A percentile compares a stretch with the other conserved stretches of the same genome.
Evolutionary conservation across 768 basidiomycete species (phyloP).

Genomic region (Kwoniella mangroviensis): DNA sequence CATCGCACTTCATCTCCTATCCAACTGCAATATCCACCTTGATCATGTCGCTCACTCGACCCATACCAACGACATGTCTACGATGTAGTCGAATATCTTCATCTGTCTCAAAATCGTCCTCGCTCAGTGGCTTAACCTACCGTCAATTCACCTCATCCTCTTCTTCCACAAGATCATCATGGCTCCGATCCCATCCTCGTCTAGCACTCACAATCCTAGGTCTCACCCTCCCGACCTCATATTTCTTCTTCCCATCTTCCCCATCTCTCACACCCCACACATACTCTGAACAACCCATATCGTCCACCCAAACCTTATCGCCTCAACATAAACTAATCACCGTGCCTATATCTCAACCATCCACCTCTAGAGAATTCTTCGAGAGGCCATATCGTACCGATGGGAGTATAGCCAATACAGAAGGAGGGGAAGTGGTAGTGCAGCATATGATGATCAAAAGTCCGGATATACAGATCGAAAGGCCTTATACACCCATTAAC

Average conservation of each 20-base stretch:
- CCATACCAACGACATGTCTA: neutral
- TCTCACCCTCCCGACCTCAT: conserved; percentile 30
- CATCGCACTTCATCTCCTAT: neutral
- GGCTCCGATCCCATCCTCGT: conserved; percentile 7
- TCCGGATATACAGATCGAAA: conserved; percentile 54
- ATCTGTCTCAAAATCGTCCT: neutral
- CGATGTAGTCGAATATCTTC: neutral
- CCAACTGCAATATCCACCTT: neutral
- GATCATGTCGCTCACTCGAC: neutral
- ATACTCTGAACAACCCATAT: conserved; percentile 47
- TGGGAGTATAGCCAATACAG: neutral
- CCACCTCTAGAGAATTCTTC: conserved; percentile 31
- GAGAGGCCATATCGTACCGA: conserved; percentile 19
- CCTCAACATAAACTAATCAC: conserved; percentile 42
- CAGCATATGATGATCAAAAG: conserved; percentile 54
- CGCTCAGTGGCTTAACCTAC: neutral
- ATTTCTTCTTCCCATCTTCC: conserved; percentile 28
- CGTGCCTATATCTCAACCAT: conserved; percentile 30
- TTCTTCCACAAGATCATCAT: neutral
- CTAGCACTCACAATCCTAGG: conserved; percentile 18
- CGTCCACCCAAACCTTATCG: conserved; percentile 26
- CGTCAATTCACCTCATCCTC: conserved; percentile 14
- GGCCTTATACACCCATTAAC: conserved; percentile 55
- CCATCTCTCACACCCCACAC: conserved; percentile 34
- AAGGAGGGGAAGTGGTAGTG: conserved; percentile 35